These are phyloP conservation scores for Suillus tomentosus DNA, from an alignment of 768 basidiomycete genomes.

Conservation along the genomic window DNA sequence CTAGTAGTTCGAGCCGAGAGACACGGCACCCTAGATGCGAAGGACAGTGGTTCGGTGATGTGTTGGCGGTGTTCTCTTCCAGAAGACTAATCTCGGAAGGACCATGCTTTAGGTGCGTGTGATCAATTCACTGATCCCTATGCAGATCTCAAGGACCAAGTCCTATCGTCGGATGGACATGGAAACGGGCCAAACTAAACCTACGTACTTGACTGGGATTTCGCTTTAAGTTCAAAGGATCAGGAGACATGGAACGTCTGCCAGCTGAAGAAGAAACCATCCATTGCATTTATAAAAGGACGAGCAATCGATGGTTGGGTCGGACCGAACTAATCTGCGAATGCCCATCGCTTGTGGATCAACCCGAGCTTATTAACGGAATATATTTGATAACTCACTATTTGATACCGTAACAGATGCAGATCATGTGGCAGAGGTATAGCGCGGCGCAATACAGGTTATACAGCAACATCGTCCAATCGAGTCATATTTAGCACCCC, in stretches of 20 bases:
- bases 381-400: background rate
- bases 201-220: too few relatives aligned
- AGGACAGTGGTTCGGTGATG: background rate
- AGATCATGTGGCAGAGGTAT: background rate
- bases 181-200: background rate
- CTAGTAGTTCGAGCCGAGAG: background rate
- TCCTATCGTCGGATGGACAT: background rate
- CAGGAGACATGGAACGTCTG: background rate
- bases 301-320: background rate
- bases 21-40: background rate
- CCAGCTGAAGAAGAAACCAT: background rate
- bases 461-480: slow-evolving; percentile 27
- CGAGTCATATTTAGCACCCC: slow-evolving; percentile 52
- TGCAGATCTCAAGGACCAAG: background rate
- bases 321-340: background rate
- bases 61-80: background rate
- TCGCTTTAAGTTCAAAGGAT: background rate
- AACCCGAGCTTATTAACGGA: background rate
- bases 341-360: background rate
- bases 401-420: background rate
- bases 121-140: background rate
- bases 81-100: background rate
- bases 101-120: background rate
- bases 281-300: background rate
- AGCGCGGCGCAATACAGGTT: background rate